Evolutionary conservation across 225 moss, liverwort and hornwort species (phyloP), one percentile per base, ranked within the genome.

Genomic region (Neckera pumila): DNA sequence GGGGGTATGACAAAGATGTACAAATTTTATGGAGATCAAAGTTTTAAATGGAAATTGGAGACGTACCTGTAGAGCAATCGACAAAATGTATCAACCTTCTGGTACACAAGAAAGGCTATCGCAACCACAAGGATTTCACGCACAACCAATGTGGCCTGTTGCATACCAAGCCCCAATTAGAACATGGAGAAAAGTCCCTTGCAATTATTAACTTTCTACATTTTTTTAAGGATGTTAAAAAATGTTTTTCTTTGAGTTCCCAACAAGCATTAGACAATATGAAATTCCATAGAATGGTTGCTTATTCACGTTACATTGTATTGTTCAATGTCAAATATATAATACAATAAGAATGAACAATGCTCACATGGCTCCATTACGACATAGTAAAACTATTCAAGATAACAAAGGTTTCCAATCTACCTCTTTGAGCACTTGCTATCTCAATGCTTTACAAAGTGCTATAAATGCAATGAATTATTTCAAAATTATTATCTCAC

Each of bases 101-200:
- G 77, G 78, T 91, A 92, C 23, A 85, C 36, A 23, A 90, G 22
- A 85, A 74, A 92, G 62, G 71, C 87, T 22, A 79, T 56, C 2
- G 18, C 82, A 90, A 87, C 75, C 86, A 93, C 76, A n/a, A 93
- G 87, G 25, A 42, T 30, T 86, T 93, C 93, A 53, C 90, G 91
- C 57, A 93, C 85, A 26, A 89, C 69, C 85, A 92, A 86, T 47
- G 93, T 93, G 17, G 93, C 92, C 92, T 92, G 82, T 85, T 82
- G 71, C 83, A 72, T 26, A 76, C 43, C 11, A 1, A 1, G 15
- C 38, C 47, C 70, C 47, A 49, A 19, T 87, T 42, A 88, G 9
- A 75, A 54, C 23, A 87, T 36, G 33, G 57, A 84, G 33, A 87
- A 43, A 38, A 15, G 10, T 28, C n/a, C 38, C 42, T 72, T 65